Percentiles rank a stretch among this genome's conserved stretches.
These are phyloP conservation scores for Trichoderma gamsii DNA, from an alignment of 495 filamentous ascomycete species.

Conservation along the genomic window DNA sequence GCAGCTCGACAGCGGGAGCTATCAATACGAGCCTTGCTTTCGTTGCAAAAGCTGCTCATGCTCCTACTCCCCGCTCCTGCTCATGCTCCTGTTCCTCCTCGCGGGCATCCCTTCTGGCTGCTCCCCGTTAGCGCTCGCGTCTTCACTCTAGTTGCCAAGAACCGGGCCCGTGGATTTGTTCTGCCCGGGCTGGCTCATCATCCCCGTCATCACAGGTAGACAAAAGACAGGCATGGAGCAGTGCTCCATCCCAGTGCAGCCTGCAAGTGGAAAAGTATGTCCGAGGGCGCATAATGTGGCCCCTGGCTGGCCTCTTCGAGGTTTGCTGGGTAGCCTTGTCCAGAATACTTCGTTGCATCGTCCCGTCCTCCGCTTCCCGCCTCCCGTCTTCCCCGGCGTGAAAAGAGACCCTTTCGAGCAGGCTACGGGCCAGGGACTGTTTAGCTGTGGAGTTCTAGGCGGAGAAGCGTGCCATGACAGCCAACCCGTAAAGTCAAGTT, in stretches of 20 bases:
- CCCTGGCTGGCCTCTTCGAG: conserved; percentile 1
- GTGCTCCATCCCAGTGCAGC: neutral
- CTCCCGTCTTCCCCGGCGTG: conserved; percentile 7
- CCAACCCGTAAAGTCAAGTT: neutral
- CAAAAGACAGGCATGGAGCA: neutral
- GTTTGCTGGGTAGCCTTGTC: neutral
- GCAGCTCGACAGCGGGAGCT: no score
- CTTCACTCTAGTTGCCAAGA: conserved; percentile 11
- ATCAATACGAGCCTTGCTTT: no score
- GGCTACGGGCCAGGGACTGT: neutral
- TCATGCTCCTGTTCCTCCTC: neutral
- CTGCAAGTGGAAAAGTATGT: neutral
- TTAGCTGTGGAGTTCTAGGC: neutral
- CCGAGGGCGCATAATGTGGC: neutral
- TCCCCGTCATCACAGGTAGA: neutral
- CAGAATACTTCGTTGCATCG: conserved; percentile 2
- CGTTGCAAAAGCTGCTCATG: no score
- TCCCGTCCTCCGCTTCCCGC: conserved; percentile 11
- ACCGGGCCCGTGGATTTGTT: conserved; percentile 11
- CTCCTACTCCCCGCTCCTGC: neutral
- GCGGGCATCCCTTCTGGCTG: neutral
- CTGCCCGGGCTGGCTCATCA: neutral
- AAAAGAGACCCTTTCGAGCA: neutral
- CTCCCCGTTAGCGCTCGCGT: neutral
- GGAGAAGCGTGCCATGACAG: conserved; percentile 4